A percentile compares a stretch with the other conserved stretches of the same genome.
phyloP scores from a whole-genome alignment of 495 filamentous ascomycete genomes.

The Podospora pseudocomata region DNA sequence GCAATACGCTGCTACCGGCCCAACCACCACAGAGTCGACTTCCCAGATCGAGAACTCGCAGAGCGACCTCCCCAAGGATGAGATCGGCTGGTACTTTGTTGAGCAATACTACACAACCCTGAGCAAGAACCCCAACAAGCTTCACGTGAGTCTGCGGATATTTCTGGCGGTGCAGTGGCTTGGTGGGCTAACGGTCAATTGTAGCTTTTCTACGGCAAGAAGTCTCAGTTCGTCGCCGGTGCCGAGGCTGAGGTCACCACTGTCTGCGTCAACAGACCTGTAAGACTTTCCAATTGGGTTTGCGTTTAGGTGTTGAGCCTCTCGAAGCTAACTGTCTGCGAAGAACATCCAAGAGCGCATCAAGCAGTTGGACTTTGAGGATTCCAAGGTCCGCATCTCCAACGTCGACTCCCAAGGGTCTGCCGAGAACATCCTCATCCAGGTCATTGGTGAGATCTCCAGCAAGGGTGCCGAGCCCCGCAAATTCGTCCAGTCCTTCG shows the following conservation, averaged over 20 bases:
- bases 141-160: constrained; percentile 61
- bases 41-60: constrained; percentile 14
- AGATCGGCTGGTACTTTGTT: constrained; percentile 98
- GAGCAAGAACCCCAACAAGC: constrained; percentile 87
- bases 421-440: constrained; percentile 86
- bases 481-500: constrained; percentile 98
- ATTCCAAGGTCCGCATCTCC: constrained; percentile 96
- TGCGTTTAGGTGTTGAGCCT: constrained; percentile 30
- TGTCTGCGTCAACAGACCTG: constrained; percentile 78
- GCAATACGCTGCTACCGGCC: constrained; percentile 32
- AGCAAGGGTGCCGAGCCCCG: constrained; percentile 85
- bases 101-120: constrained; percentile 98
- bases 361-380: constrained; percentile 86
- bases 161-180: neutral
- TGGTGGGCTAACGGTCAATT: constrained; percentile 7
- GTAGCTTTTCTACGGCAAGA: constrained; percentile 75
- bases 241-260: constrained; percentile 81
- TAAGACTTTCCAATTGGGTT: constrained; percentile 33
- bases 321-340: neutral
- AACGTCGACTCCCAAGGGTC: constrained; percentile 97
- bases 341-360: constrained; percentile 92
- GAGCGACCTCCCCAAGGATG: constrained; percentile 61
- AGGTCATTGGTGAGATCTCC: constrained; percentile 96
- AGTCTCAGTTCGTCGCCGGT: constrained; percentile 77
- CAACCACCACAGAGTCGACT: constrained; percentile 21